Evolutionary conservation across 2,329 filamentous ascomycete species (phyloP), one percentile per base, ranked within the genome.

Genomic region (Penicillium palitans): DNA sequence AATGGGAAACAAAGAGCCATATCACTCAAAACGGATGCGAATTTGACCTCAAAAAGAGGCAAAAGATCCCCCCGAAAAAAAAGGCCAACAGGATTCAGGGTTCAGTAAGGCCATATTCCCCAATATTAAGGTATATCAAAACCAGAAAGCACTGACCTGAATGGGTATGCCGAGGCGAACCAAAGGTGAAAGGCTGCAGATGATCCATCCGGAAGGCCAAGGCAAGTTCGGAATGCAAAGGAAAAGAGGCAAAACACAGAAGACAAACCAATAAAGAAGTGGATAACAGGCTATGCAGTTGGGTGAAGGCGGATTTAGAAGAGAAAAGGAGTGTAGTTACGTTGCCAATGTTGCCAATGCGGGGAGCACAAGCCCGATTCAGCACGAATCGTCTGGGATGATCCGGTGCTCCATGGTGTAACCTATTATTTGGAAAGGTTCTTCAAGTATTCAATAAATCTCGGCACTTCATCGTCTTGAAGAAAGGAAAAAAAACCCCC

Each of bases 141-240:
- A 31, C 37, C 3, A 46, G 19, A 21, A 54, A 66, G 59, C 53
- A 70, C 68, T 45, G 66, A 70, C 68, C 68, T 69, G 65, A 64
- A 65, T 56, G 55, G 55, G 64, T 61, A 66, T 58, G 51, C 52
- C 56, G 58, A 65, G 46, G 40, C 35, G 60, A 55, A 52, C 52
- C 54, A 24, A 60, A 62, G 45, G 56, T 53, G 39, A 59, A 61
- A 17, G 62, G 55, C 58, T 67, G 64, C 56, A 61, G 63, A 57
- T 66, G 59, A 61, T 67, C 65, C 65, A 67, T 68, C 64, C 64
- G 58, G 58, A 58, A 61, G 61, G 59, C 58, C 61, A 62, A 58
- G 48, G 44, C 40, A 53, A 31, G 40, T 41, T 49, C 52, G 52
- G 42, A 55, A 55, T 55, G 35, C 42, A 33, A 40, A 55, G 33